Base-by-base conservation (phyloP, 345 rosid species). In the Euphorbia lathyris region DNA sequence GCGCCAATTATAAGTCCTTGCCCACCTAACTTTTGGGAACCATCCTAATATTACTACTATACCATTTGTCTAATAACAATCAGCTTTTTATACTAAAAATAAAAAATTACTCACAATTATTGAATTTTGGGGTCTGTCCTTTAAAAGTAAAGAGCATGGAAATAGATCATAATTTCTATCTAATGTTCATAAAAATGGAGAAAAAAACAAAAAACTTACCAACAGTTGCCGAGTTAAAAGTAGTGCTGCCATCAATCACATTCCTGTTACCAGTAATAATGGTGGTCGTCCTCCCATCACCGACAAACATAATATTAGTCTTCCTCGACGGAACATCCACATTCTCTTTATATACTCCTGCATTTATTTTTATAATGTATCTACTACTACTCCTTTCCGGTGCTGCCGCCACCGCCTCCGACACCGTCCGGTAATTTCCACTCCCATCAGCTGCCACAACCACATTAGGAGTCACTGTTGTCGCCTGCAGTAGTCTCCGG, bases 401-500 rank as follows among this genome's bases (percentile, higher is more conserved):
- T 7, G 78, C 74, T 19, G 74, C 78, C 9, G 23, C 74, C 69
- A 75, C 78, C 0, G 78, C 78, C 42, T 23, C 74, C 19, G 40
- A 9, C 32, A 69, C 78, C 2, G 78, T 69, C 74, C 53, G 9
- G 52, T 20, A 75, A 61, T 75, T 36, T 38, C 78, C 78, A 36
- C 74, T 75, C 43, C 78, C 74, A 36, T 75, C 78, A 16, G 70
- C 78, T 1, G 78, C 78, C 66, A 75, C 74, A 25, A 75, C 74
- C n/a, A 63, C 78, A 25, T 69, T 32, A 16, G 78, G 74, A 13
- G 66, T 69, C 22, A 58, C 22, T 12, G 52, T 45, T 45, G 51
- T 29, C 1, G 65, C 64, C 74, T 75, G 66, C 60, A 75, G 45
- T 48, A 75, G 70, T 69, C 74, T 69, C 52, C 74, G 43, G 61